Base-by-base conservation (phyloP, 2,329 filamentous ascomycete species). In the Mollisiaceae sp. region DNA sequence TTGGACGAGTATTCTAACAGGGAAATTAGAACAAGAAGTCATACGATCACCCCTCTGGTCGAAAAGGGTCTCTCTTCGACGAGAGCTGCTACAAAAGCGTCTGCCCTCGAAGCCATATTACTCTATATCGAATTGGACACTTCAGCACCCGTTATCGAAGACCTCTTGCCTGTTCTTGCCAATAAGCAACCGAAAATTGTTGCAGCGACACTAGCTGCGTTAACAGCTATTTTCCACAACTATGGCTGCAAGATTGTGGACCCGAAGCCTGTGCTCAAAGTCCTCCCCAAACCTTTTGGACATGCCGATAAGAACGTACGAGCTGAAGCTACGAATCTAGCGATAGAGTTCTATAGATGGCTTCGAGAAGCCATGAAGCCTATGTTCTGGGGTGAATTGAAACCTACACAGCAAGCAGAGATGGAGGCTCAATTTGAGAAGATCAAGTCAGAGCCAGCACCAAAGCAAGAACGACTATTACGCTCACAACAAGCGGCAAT, bases 271-370 rank as follows among this genome's bases (percentile, higher is more conserved):
- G 89, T 96, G 22, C 85, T 98, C 66, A 98, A 98, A 77, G 81
- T 86, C 12, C 82, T 99, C 1, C 93, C 95, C 2, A 97, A 97
- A 76, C 90, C 90, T 1, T 99, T 97, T 76, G 93, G 92, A 22
- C 95, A 98, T 77, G 94, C 95, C 38, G 95, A 99, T 83, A 99
- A 99, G 80, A 98, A 98, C 77, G 92, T 99, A 18, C 90, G 95
- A 78, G 93, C 94, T 3, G 95, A 97, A 77, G 93, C 94, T 35
- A 95, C 95, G 56, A 93, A 91, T 72, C 82, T 99, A 64, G 91
- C 94, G 0, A 92, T 97, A 57, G 96, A 99, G 76, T 87, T 99
- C 65, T 99, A 99, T 79, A 85, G 95, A 78, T 99, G 96, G 95
- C 83, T 99, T 39, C 91, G 94, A 71, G 95, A 99, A 70, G 94